Conservation (phyloP, 495 filamentous ascomycete species). For the Sordaria brevicollis region DNA sequence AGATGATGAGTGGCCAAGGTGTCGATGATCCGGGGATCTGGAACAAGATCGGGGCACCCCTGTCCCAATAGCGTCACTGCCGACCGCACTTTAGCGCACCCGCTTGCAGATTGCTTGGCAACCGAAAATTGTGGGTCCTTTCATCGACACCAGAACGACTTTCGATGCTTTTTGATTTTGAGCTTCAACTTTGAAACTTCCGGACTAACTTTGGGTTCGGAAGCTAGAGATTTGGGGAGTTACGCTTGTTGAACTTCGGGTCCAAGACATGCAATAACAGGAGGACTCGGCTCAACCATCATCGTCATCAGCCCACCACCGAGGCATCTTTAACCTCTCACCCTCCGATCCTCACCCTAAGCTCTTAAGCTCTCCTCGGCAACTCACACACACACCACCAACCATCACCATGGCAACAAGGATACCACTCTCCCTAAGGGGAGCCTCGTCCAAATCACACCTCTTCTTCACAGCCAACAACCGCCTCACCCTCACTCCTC, state of each 20-base stretch:
- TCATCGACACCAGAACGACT: background rate
- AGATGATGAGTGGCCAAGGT: background rate
- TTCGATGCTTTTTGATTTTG: background rate
- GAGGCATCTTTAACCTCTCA: background rate
- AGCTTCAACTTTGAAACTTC: background rate
- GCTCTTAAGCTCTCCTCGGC: background rate
- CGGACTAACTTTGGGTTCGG: background rate
- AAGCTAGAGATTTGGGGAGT: background rate
- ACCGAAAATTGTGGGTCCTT: background rate
- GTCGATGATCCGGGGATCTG: background rate
- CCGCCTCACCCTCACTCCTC: background rate
- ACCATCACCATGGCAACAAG: constrained; percentile 8
- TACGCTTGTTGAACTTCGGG: background rate
- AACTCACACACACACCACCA: background rate
- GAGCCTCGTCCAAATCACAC: background rate
- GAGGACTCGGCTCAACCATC: background rate
- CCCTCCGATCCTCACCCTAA: background rate
- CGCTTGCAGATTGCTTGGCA: background rate
- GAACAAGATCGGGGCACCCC: constrained; percentile 1
- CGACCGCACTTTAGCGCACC: background rate
- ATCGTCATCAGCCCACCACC: background rate
- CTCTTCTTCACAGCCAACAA: background rate
- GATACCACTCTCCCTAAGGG: background rate
- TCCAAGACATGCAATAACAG: background rate
- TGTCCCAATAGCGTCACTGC: background rate